These are phyloP conservation scores for Xerocomus potaroensis DNA, from an alignment of 768 basidiomycete species.

Conservation along the genomic window DNA sequence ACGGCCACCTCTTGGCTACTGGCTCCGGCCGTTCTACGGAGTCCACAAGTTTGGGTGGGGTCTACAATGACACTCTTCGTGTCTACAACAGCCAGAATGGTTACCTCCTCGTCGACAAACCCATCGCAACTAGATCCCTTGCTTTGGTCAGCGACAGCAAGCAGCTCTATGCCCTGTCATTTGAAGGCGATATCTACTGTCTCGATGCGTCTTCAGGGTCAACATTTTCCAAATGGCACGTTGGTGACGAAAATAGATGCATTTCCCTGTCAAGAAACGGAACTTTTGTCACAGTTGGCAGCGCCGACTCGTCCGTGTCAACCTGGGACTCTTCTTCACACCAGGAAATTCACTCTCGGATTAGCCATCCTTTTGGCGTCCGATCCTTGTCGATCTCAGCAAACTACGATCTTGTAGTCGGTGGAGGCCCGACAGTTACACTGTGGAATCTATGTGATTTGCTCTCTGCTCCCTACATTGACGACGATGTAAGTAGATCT, in stretches of 20 bases:
- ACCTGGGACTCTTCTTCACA: constrained; percentile 5
- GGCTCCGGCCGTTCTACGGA: too few relatives aligned
- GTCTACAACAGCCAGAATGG: background rate
- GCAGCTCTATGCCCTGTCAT: constrained; percentile 1
- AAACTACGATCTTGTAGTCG: background rate
- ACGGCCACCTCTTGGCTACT: background rate
- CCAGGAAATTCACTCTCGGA: background rate
- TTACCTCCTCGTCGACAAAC: background rate
- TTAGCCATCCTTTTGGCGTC: background rate
- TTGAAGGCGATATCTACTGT: background rate
- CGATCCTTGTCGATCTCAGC: background rate
- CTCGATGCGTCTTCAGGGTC: background rate
- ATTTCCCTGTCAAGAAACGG: background rate
- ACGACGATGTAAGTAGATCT: constrained; percentile 1
- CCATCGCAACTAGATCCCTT: background rate
- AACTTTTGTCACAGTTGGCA: background rate
- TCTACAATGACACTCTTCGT: background rate
- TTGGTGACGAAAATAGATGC: background rate
- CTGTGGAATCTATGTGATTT: background rate
- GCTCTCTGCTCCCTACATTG: background rate
- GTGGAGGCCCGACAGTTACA: background rate
- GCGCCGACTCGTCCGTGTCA: background rate
- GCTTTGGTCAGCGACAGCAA: background rate
- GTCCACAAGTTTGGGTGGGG: too few relatives aligned
- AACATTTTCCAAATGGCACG: background rate